A percentile compares a stretch with the other conserved stretches of the same genome.
phyloP scores from a whole-genome alignment of 1,139 yeast genomes.

The Spathaspora sp. region DNA sequence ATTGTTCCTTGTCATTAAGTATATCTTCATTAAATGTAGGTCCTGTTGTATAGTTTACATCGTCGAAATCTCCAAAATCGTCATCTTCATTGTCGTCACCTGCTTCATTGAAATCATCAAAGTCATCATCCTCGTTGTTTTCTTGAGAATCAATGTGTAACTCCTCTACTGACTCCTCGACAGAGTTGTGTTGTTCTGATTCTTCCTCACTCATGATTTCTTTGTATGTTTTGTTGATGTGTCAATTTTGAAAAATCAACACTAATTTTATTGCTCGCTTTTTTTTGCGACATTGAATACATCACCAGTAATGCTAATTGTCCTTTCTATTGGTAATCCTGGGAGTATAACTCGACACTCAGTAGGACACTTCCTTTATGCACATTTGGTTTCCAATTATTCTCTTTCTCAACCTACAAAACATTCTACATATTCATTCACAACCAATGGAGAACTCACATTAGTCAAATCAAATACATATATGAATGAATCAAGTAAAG shows the following conservation, averaged over 20 bases:
- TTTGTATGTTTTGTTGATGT: background rate
- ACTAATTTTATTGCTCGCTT: background rate
- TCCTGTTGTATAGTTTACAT: conserved; percentile 12
- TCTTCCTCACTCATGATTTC: conserved; percentile 2
- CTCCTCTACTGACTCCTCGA: conserved; percentile 2
- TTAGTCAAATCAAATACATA: conserved; percentile 38
- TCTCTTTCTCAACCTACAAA: conserved; percentile 25
- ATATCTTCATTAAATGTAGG: conserved; percentile 14
- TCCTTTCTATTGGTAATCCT: conserved; percentile 46
- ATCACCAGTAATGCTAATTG: background rate
- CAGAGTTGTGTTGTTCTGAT: conserved; percentile 4
- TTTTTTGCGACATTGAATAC: too few species aligned
- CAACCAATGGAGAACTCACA: conserved; percentile 19
- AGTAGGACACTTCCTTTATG: conserved; percentile 38
- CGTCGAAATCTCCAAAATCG: conserved; percentile 13
- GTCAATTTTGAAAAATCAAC: background rate
- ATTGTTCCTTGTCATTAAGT: conserved; percentile 15
- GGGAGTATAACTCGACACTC: conserved; percentile 42
- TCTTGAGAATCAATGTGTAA: conserved; percentile 10
- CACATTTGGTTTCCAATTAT: conserved; percentile 24
- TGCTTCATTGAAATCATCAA: conserved; percentile 12
- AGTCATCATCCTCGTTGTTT: conserved; percentile 8
- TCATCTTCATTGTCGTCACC: conserved; percentile 8
- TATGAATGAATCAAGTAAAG: conserved; percentile 42
- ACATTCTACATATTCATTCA: conserved; percentile 24